Evolutionary conservation across 1,139 yeast genomes (phyloP).

Genomic region (Debaryomyces nepalensis): DNA sequence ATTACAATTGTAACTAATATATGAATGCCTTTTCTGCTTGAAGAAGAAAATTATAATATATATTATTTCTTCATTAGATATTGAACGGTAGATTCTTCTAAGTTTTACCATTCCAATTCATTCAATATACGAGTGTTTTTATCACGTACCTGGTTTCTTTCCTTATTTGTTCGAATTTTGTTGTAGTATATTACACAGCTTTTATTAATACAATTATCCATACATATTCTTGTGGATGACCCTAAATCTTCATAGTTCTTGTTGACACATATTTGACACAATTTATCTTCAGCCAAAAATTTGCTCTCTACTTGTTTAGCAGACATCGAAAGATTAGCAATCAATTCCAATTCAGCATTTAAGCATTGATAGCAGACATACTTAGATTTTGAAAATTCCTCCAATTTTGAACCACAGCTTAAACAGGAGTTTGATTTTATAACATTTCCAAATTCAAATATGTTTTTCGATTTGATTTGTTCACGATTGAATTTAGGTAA

Average conservation of each 20-base stretch:
- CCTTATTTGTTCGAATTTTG: conserved; percentile 25
- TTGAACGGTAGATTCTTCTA: too few relatives aligned
- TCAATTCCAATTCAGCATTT: conserved; percentile 24
- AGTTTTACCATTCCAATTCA: conserved; percentile 19
- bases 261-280: conserved; percentile 34
- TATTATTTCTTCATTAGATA: too few relatives aligned
- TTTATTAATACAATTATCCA: conserved; percentile 32
- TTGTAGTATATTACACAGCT: conserved; percentile 34
- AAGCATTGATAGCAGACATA: conserved; percentile 30
- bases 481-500: conserved; percentile 48
- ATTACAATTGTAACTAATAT: too few relatives aligned
- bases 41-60: too few relatives aligned
- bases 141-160: conserved; percentile 10
- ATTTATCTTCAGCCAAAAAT: conserved; percentile 19
- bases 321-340: conserved; percentile 24
- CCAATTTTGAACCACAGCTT: conserved; percentile 27
- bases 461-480: conserved; percentile 12
- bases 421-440: conserved; percentile 29
- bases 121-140: conserved; percentile 8
- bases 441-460: conserved; percentile 20
- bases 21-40: too few relatives aligned
- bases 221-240: conserved; percentile 18
- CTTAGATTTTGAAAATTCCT: conserved; percentile 7
- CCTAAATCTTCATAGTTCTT: conserved; percentile 23
- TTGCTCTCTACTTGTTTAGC: conserved; percentile 21